Percentiles rank a stretch among this genome's conserved stretches.
These are phyloP conservation scores for Chlorencoelia australis DNA, from an alignment of 2,329 filamentous ascomycete genomes.

Conservation along the genomic window DNA sequence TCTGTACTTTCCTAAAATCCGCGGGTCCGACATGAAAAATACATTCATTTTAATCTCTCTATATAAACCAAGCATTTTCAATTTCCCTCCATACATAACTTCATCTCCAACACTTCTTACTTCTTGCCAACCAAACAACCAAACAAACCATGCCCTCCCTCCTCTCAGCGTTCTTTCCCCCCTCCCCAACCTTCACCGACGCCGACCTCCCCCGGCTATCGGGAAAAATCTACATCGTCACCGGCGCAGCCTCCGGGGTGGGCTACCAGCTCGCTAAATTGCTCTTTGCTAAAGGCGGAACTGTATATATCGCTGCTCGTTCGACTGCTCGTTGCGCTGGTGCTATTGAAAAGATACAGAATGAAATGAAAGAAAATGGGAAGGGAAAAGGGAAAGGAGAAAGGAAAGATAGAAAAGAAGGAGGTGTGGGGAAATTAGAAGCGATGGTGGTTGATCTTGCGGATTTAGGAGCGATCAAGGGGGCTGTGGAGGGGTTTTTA, in stretches of 20 bases:
- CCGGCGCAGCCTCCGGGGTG: slow-evolving; percentile 28
- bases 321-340: slow-evolving; percentile 30
- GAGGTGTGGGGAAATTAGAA: slow-evolving; percentile 14
- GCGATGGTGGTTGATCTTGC: slow-evolving; percentile 20
- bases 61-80: no score
- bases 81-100: no score
- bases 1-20: no score
- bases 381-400: no score
- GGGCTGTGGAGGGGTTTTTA: slow-evolving; percentile 23
- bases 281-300: slow-evolving; percentile 39
- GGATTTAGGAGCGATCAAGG: slow-evolving; percentile 23
- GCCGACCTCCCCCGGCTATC: slow-evolving; percentile 21
- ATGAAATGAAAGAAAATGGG: no score
- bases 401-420: no score
- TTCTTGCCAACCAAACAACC: no score
- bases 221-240: slow-evolving; percentile 34
- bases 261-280: slow-evolving; percentile 40
- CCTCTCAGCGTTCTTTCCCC: slow-evolving; percentile 13
- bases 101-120: neutral
- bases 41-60: no score
- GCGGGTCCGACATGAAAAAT: no score
- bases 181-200: slow-evolving; percentile 24
- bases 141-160: slow-evolving; percentile 2
- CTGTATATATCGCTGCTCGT: slow-evolving; percentile 41
- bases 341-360: no score